phyloP scores from a whole-genome alignment of 768 basidiomycete genomes.

The Galerina marginata region DNA sequence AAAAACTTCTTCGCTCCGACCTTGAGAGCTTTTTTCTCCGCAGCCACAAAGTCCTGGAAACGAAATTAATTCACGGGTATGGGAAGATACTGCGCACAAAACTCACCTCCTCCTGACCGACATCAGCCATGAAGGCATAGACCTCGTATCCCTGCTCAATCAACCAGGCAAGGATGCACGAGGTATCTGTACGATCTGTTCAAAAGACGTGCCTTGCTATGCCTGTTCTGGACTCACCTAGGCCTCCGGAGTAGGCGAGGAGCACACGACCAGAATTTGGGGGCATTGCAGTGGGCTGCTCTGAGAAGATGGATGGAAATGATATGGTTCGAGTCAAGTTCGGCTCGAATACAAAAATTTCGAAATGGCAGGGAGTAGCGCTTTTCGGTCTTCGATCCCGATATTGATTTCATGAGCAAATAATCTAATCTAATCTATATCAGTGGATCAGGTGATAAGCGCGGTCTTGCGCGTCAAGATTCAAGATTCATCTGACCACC shows the following conservation, averaged over 20 bases:
- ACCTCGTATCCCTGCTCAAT: conserved; percentile 99
- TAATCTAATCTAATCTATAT: conserved; percentile 17
- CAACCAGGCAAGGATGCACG: conserved; percentile 98
- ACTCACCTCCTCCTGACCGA: conserved; percentile 86
- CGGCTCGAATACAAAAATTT: conserved; percentile 21
- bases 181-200: conserved; percentile 72
- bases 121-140: conserved; percentile 95
- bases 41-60: conserved; percentile 88
- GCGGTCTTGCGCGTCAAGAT: too few relatives aligned
- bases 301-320: conserved; percentile 6
- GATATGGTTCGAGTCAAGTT: conserved; percentile 19
- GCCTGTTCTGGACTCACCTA: conserved; percentile 62
- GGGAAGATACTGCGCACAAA: background rate
- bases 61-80: background rate
- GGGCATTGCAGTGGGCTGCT: conserved; percentile 42
- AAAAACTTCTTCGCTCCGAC: conserved; percentile 98
- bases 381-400: conserved; percentile 17
- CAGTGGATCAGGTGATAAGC: background rate
- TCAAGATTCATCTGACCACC: too few relatives aligned
- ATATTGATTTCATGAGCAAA: background rate
- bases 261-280: conserved; percentile 81
- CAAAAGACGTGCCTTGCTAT: conserved; percentile 7
- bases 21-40: conserved; percentile 83
- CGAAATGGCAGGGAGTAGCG: background rate
- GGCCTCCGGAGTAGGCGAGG: conserved; percentile 97